phyloP scores from a whole-genome alignment of 305 asterid species.

The Fraxinus floribunda region DNA sequence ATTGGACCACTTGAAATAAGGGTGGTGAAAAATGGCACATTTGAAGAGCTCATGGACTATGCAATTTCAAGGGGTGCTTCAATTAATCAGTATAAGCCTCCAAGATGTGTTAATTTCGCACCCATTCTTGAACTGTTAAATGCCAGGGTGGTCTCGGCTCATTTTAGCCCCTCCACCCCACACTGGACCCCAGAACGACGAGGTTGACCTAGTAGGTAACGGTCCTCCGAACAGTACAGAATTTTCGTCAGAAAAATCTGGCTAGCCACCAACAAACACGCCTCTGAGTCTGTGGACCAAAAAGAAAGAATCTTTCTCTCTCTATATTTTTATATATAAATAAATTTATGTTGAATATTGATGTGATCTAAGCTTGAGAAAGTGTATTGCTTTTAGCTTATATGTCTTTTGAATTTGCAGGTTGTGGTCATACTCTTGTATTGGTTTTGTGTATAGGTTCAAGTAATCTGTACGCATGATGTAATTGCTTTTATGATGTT shows the following conservation, averaged over 20 bases:
- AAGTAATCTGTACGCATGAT: not conserved
- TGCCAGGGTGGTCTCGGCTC: slow-evolving; percentile 31
- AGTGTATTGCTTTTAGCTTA: not conserved
- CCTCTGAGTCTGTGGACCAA: not conserved
- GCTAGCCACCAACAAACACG: not conserved
- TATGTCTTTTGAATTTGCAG: not conserved
- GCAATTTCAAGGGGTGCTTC: slow-evolving; percentile 51
- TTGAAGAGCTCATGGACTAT: slow-evolving; percentile 54
- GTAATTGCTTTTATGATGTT: not conserved
- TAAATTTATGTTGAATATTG: not conserved
- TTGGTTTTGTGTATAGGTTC: not conserved
- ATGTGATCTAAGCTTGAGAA: slow-evolving; percentile 1
- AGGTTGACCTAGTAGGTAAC: slow-evolving; percentile 16
- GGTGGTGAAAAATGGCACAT: slow-evolving; percentile 46
- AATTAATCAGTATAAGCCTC: slow-evolving; percentile 52
- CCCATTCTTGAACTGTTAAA: slow-evolving; percentile 46
- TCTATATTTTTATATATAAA: not conserved
- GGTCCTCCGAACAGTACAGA: not conserved
- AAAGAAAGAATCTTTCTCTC: not conserved
- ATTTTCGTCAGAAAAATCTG: not conserved
- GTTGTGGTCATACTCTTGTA: not conserved
- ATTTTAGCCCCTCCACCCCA: slow-evolving; percentile 42
- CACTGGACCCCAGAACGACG: slow-evolving; percentile 29
- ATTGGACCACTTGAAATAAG: slow-evolving; percentile 52
- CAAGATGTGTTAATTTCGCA: slow-evolving; percentile 46